phyloP scores from a whole-genome alignment of 805 yeast genomes.

The Nakazawaea populi region DNA sequence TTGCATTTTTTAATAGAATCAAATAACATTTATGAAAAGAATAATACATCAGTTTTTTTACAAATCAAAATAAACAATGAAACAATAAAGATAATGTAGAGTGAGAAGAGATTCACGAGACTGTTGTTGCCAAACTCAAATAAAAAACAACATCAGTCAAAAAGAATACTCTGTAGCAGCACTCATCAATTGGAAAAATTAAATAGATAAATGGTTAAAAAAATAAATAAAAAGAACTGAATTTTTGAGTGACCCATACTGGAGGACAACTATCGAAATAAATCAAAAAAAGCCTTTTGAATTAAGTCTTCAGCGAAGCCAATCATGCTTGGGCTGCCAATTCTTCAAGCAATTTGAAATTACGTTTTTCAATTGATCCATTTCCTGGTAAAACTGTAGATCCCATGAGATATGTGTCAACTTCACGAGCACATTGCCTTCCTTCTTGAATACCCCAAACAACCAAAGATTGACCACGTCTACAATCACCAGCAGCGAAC shows the following conservation, averaged over 20 bases:
- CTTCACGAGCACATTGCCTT: conserved; percentile 95
- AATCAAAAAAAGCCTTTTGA: no score
- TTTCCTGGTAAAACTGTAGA: conserved; percentile 83
- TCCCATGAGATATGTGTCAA: conserved; percentile 76
- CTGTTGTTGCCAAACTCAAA: neutral
- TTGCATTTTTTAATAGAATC: no score
- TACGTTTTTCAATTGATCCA: conserved; percentile 87
- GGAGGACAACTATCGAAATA: no score
- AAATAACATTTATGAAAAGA: no score
- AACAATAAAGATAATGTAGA: neutral
- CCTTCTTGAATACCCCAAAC: conserved; percentile 99
- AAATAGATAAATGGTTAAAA: no score
- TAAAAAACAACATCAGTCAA: neutral
- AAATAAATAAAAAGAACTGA: no score
- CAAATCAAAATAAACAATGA: neutral
- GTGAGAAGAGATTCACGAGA: neutral
- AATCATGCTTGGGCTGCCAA: conserved; percentile 55
- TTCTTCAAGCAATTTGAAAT: conserved; percentile 70
- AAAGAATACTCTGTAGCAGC: neutral
- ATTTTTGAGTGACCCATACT: no score
- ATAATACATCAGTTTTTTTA: no score
- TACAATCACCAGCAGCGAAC: conserved; percentile 97
- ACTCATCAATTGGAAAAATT: neutral
- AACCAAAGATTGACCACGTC: conserved; percentile 96
- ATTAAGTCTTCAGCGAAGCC: no score